phyloP scores from a whole-genome alignment of 2,329 filamentous ascomycete species.

The Pseudopyricularia cyperi region DNA sequence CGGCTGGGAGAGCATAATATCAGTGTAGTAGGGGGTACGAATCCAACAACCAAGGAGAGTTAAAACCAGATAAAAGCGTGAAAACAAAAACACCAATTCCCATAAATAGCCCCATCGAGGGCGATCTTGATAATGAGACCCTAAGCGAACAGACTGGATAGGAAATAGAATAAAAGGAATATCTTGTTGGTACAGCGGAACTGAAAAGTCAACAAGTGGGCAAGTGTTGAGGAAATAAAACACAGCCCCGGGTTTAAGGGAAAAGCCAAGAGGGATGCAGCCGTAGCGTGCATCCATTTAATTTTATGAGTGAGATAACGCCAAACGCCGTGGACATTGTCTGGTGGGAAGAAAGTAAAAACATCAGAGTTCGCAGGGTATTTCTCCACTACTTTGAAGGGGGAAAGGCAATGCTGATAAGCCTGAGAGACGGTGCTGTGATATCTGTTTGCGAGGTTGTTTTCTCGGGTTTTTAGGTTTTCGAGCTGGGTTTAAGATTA shows the following conservation, averaged over 20 bases:
- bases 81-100: neutral
- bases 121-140: neutral
- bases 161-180: neutral
- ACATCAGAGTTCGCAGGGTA: too few species aligned
- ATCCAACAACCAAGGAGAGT: neutral
- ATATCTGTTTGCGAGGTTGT: too few species aligned
- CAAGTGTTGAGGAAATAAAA: neutral
- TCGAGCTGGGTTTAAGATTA: too few species aligned
- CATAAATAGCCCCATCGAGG: neutral
- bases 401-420: too few species aligned
- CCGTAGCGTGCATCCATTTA: too few species aligned
- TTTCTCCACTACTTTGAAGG: too few species aligned
- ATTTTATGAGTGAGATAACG: too few species aligned
- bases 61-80: neutral
- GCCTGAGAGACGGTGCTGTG: too few species aligned
- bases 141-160: neutral
- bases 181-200: slow-evolving; percentile 3
- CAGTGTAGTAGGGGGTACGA: neutral
- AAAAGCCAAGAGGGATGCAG: neutral
- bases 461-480: too few species aligned
- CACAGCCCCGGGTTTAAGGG: neutral
- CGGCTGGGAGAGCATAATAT: neutral
- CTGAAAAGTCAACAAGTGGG: slow-evolving; percentile 1
- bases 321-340: too few species aligned
- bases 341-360: too few species aligned